Conservation (phyloP, 495 filamentous ascomycete species). For the Aspergillus asperescens region DNA sequence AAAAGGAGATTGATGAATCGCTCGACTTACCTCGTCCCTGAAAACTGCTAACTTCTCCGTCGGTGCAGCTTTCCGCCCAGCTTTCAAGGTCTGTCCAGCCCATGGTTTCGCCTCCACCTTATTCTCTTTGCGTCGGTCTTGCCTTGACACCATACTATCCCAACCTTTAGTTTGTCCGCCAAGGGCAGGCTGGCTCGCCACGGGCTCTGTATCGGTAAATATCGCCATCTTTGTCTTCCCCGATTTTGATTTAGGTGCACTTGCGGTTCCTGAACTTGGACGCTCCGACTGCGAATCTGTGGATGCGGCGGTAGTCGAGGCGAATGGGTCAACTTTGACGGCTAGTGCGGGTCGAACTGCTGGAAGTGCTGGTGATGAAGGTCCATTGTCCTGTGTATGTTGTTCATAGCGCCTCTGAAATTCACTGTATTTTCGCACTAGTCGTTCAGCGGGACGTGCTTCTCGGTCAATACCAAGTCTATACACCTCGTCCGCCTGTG, state of each 20-base stretch:
- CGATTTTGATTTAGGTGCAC: conserved; percentile 52
- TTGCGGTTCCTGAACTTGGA: conserved; percentile 37
- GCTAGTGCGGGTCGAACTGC: conserved; percentile 77
- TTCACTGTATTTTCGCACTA: conserved; percentile 83
- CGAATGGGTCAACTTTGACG: conserved; percentile 80
- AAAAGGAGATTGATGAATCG: conserved; percentile 21
- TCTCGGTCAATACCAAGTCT: conserved; percentile 80
- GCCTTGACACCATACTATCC: conserved; percentile 83
- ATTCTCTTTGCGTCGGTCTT: conserved; percentile 93
- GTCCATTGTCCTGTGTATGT: conserved; percentile 56
- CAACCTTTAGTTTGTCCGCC: conserved; percentile 63
- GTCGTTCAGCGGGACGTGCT: conserved; percentile 73
- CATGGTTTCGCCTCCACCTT: conserved; percentile 79
- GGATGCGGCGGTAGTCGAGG: conserved; percentile 32
- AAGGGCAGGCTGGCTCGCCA: conserved; percentile 38
- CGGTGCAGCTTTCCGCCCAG: conserved; percentile 68
- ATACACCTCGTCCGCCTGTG: conserved; percentile 91
- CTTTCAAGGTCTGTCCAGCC: conserved; percentile 86
- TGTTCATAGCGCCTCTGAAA: conserved; percentile 74
- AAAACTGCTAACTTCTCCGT: conserved; percentile 84
- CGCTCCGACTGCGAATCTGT: conserved; percentile 63
- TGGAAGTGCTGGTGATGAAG: conserved; percentile 80
- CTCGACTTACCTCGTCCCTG: conserved; percentile 84
- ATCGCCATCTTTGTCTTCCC: conserved; percentile 81
- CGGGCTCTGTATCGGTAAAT: conserved; percentile 68